A percentile compares a stretch with the other conserved stretches of the same genome.
Conservation (phyloP, 2,329 filamentous ascomycete genomes). For the Monosporascus cannonballus region DNA sequence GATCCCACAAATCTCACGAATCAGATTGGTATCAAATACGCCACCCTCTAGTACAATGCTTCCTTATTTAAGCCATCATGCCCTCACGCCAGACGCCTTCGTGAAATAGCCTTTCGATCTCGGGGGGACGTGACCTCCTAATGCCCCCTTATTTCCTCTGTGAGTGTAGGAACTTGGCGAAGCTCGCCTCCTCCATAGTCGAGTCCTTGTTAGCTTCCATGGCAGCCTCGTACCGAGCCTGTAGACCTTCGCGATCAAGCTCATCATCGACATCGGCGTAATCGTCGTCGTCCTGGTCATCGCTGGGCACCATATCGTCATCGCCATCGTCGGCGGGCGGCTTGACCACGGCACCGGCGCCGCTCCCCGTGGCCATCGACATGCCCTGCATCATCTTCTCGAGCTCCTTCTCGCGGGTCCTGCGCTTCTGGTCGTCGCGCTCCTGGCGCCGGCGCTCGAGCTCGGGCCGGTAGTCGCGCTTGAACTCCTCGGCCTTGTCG, state of each 20-base stretch:
- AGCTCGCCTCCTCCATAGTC: constrained; percentile 50
- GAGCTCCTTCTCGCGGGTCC: constrained; percentile 70
- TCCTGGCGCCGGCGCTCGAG: constrained; percentile 72
- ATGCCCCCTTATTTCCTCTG: constrained; percentile 25
- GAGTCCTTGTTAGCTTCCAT: constrained; percentile 53
- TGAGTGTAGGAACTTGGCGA: constrained; percentile 52
- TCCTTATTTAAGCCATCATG: not conserved
- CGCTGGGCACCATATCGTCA: constrained; percentile 41
- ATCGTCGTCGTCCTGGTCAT: constrained; percentile 52
- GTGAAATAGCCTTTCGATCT: not conserved
- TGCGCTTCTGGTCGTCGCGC: constrained; percentile 68
- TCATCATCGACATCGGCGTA: constrained; percentile 56
- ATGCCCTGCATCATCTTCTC: constrained; percentile 95
- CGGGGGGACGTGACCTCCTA: not conserved
- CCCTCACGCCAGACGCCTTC: not conserved
- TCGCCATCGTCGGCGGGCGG: constrained; percentile 40
- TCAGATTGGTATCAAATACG: constrained; percentile 1
- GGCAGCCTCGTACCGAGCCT: constrained; percentile 71
- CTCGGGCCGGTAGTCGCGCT: constrained; percentile 86
- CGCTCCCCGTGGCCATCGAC: constrained; percentile 38
- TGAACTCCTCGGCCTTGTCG: constrained; percentile 82
- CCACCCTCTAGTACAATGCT: not conserved
- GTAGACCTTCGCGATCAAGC: constrained; percentile 58
- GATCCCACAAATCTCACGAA: not conserved
- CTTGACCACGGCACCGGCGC: constrained; percentile 24